Percentiles rank a stretch among this genome's conserved stretches.
Evolutionary conservation across 1,284 basidiomycete genomes (phyloP).

Genomic region (Microstroma glucosiphilum): DNA sequence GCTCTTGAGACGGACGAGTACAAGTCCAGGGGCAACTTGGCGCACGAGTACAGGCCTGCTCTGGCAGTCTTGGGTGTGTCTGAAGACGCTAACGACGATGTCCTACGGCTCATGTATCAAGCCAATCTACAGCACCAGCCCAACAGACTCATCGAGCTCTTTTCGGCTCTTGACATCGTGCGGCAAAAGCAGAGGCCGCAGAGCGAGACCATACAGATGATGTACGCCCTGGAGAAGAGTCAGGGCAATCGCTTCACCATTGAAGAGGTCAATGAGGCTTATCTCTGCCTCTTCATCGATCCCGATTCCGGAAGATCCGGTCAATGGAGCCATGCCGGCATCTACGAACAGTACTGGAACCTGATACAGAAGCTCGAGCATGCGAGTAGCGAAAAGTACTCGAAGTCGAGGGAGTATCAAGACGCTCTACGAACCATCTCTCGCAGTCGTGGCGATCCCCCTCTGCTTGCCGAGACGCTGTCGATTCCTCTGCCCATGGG

Average conservation of each 20-base stretch:
- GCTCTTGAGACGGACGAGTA: no score
- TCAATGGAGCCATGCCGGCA: neutral
- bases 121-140: neutral
- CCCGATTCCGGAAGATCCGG: neutral
- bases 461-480: no score
- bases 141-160: neutral
- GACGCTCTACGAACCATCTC: no score
- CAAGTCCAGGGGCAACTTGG: no score
- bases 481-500: constrained; percentile 4
- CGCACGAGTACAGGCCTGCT: neutral
- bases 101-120: neutral
- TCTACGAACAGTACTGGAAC: constrained; percentile 15
- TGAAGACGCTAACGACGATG: constrained; percentile 4
- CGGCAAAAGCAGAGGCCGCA: constrained; percentile 27
- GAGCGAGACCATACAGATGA: constrained; percentile 17
- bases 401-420: no score
- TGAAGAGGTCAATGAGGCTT: constrained; percentile 1
- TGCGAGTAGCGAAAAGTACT: no score
- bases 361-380: no score
- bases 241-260: constrained; percentile 23
- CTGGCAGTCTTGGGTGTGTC: neutral
- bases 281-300: neutral
- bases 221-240: constrained; percentile 14
- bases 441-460: no score
- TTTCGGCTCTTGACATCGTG: constrained; percentile 15